Percentiles rank a stretch among this genome's conserved stretches.
Conservation (phyloP, 257 asterid genomes). For the Mentha longifolia region DNA sequence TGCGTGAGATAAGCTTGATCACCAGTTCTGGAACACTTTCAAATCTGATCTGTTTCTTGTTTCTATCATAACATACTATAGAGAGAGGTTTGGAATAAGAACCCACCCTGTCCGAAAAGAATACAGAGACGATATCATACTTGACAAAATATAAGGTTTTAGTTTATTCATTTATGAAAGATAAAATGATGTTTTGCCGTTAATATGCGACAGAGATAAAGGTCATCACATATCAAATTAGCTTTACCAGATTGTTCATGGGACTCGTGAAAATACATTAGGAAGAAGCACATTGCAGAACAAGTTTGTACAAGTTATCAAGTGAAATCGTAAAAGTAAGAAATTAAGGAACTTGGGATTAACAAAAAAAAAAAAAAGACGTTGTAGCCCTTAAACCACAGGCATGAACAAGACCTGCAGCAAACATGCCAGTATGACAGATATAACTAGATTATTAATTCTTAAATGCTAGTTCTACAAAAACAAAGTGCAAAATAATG, state of each 20-base stretch:
- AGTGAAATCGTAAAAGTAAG: not conserved
- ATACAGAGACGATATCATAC: not conserved
- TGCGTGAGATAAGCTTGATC: constrained; percentile 37
- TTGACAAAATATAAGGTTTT: constrained; percentile 11
- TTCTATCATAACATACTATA: constrained; percentile 57
- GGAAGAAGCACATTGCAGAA: constrained; percentile 11
- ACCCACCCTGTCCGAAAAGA: constrained; percentile 57
- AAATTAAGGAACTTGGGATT: not conserved
- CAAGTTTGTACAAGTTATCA: not conserved
- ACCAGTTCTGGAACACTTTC: constrained; percentile 36
- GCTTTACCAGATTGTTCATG: not conserved
- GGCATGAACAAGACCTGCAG: not conserved
- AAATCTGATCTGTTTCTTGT: constrained; percentile 46
- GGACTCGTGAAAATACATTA: not conserved
- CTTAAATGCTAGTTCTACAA: constrained; percentile 6
- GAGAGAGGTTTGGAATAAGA: constrained; percentile 39
- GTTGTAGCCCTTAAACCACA: no score
- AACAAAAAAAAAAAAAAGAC: no score
- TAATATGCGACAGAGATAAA: not conserved
- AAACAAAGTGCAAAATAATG: not conserved
- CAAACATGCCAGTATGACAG: not conserved
- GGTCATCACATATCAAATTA: not conserved
- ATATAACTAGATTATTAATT: not conserved
- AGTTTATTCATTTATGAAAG: not conserved
- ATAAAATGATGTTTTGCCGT: not conserved